Evolutionary conservation across 768 basidiomycete genomes (phyloP).

Genomic region (Clitopilus hobsonii): DNA sequence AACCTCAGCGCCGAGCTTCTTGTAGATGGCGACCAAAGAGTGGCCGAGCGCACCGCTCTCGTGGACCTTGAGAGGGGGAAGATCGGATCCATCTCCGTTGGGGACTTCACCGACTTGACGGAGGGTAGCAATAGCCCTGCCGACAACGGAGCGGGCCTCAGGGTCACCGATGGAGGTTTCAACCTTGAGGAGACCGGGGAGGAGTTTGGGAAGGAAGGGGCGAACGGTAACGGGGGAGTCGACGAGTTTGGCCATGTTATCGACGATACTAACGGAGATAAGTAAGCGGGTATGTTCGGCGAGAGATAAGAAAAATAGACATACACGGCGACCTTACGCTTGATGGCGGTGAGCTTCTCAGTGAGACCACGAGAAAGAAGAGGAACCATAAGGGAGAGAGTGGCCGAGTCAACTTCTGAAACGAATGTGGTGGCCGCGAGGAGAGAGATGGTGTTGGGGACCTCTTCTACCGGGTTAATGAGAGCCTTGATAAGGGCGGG

Average conservation of each 20-base stretch:
- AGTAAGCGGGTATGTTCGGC: conserved; percentile 8
- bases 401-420: conserved; percentile 97
- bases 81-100: conserved; percentile 84
- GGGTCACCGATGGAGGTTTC: conserved; percentile 95
- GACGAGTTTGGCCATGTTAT: conserved; percentile 99
- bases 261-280: conserved; percentile 64
- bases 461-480: conserved; percentile 99
- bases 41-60: conserved; percentile 65
- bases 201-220: conserved; percentile 93
- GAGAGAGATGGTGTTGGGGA: conserved; percentile 89
- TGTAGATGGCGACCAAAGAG: conserved; percentile 74
- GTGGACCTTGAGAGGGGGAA: conserved; percentile 77
- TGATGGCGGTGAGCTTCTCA: conserved; percentile 93
- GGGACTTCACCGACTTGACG: conserved; percentile 94
- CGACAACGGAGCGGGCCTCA: conserved; percentile 91
- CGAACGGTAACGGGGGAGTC: conserved; percentile 93
- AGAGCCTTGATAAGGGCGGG: conserved; percentile 96
- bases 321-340: conserved; percentile 96
- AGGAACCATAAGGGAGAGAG: conserved; percentile 97
- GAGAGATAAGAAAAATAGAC: conserved; percentile 25
- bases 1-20: conserved; percentile 68
- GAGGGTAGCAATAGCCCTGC: conserved; percentile 90
- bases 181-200: conserved; percentile 94
- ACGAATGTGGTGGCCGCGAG: conserved; percentile 99
- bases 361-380: conserved; percentile 88